Evolutionary conservation across 1,284 basidiomycete genomes (phyloP).

Genomic region (Cryptococcus sp.): DNA sequence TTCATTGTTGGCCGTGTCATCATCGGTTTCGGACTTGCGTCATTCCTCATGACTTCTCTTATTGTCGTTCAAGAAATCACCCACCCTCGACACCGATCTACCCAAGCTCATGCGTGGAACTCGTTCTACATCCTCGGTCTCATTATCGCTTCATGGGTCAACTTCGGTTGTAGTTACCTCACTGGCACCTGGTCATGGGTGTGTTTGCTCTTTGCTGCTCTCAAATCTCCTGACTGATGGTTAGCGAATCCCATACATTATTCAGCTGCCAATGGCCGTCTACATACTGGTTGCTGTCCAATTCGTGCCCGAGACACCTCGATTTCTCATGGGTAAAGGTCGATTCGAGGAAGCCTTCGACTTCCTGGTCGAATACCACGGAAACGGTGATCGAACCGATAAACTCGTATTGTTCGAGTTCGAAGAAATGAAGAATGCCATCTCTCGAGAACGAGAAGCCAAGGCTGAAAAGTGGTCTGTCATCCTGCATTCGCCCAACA

Average conservation of each 20-base stretch:
- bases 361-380: conserved; percentile 74
- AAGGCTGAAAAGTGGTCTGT: conserved; percentile 44
- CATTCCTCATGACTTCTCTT: conserved; percentile 49
- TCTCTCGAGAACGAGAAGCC: conserved; percentile 58
- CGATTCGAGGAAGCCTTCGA: conserved; percentile 64
- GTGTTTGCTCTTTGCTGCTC: background rate
- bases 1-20: conserved; percentile 44
- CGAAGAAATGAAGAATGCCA: conserved; percentile 71
- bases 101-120: conserved; percentile 45
- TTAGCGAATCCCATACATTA: conserved; percentile 44
- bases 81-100: conserved; percentile 40
- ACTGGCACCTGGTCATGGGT: conserved; percentile 38
- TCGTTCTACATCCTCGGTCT: conserved; percentile 43
- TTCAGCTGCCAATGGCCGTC: conserved; percentile 43
- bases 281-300: conserved; percentile 47
- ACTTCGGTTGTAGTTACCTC: conserved; percentile 35
- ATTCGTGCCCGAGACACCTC: conserved; percentile 48
- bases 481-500: conserved; percentile 34
- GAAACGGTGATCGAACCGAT: conserved; percentile 60
- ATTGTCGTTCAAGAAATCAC: conserved; percentile 48
- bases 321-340: conserved; percentile 42
- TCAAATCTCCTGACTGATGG: background rate
- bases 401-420: conserved; percentile 71
- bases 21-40: conserved; percentile 48
- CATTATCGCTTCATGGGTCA: conserved; percentile 37